These are phyloP conservation scores for Acer campestre DNA, from an alignment of 345 rosid species.

Conservation along the genomic window DNA sequence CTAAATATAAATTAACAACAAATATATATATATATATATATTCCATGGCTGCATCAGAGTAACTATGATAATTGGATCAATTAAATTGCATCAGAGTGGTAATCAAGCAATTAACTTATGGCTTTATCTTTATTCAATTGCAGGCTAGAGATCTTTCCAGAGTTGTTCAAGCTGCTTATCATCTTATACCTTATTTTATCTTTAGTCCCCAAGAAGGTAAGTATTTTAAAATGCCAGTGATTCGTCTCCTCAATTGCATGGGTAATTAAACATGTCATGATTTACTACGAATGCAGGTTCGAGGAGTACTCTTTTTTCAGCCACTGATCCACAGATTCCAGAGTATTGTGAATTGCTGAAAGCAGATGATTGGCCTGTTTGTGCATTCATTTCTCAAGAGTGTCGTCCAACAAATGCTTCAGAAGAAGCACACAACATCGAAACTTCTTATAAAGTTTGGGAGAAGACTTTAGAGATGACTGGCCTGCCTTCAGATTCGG, in stretches of 20 bases:
- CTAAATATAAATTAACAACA: neutral
- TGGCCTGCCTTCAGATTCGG: constrained; percentile 80
- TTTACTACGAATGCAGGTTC: constrained; percentile 49
- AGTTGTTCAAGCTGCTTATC: constrained; percentile 78
- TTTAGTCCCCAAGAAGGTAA: constrained; percentile 86
- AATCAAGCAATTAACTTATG: neutral
- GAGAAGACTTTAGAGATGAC: constrained; percentile 85
- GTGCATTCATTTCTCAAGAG: constrained; percentile 92
- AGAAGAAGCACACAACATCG: constrained; percentile 83
- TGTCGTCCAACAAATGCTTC: constrained; percentile 93
- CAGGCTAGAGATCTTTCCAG: constrained; percentile 96
- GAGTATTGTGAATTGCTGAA: constrained; percentile 83
- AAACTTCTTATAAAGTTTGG: constrained; percentile 73
- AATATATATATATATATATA: too few species aligned
- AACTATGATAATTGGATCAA: neutral
- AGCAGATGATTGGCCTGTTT: constrained; percentile 88
- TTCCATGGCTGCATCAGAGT: neutral
- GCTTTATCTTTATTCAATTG: constrained; percentile 19
- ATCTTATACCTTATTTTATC: constrained; percentile 83
- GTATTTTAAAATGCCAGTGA: constrained; percentile 20
- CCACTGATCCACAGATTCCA: constrained; percentile 92
- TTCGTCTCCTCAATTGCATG: neutral
- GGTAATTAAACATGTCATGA: neutral
- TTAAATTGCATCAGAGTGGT: neutral
- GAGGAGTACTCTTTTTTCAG: constrained; percentile 86